Conservation (phyloP, 2,329 filamentous ascomycete species). For the Paraphoma chrysanthemicola region DNA sequence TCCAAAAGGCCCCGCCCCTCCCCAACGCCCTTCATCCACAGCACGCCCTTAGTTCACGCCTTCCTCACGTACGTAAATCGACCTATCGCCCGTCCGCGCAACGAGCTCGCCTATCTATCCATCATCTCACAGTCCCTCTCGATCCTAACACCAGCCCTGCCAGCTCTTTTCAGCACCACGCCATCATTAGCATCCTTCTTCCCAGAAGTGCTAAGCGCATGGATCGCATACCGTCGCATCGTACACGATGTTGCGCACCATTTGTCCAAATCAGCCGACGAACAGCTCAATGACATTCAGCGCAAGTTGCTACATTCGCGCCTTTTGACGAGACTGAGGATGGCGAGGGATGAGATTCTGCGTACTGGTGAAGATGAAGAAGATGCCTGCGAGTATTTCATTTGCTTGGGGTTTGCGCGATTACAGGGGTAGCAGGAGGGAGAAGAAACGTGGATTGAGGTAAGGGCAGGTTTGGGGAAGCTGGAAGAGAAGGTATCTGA, state of each 20-base stretch:
- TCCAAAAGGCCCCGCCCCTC: too few relatives aligned
- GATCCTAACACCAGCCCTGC: background rate
- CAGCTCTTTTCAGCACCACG: background rate
- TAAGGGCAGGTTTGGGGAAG: background rate
- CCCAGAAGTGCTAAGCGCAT: background rate
- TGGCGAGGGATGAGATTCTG: background rate
- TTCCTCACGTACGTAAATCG: too few relatives aligned
- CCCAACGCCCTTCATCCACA: too few relatives aligned
- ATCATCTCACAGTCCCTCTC: background rate
- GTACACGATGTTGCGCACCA: background rate
- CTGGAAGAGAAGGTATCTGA: background rate
- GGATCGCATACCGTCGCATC: background rate
- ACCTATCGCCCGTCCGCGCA: too few relatives aligned
- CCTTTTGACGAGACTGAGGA: background rate
- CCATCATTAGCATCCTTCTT: background rate
- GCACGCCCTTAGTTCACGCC: too few relatives aligned
- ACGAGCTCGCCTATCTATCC: too few relatives aligned
- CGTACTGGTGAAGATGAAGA: background rate
- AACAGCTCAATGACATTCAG: background rate
- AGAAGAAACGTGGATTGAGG: background rate
- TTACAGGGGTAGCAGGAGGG: background rate
- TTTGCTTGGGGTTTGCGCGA: background rate
- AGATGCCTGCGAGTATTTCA: background rate
- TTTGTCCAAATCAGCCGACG: conserved; percentile 3
- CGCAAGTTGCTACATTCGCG: background rate